Conservation (phyloP, 805 yeast genomes). For the Zygoascus bituminiphila region DNA sequence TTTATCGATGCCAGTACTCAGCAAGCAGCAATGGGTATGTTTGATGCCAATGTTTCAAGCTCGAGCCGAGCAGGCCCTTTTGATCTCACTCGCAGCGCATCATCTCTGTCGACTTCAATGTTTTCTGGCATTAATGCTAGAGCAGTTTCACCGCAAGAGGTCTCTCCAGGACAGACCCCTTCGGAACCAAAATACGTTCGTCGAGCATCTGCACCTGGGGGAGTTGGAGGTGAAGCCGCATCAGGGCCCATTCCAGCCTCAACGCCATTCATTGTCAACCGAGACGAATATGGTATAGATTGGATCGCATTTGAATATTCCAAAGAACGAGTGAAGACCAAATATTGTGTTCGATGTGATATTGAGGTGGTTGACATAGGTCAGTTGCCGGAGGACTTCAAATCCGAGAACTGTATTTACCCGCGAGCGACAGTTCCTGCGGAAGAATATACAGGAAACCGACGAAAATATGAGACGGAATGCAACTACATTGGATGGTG, state of each 20-base stretch:
- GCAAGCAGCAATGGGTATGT: not conserved
- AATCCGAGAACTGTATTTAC: constrained; percentile 37
- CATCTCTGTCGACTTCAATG: not conserved
- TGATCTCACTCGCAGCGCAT: not conserved
- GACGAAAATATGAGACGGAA: constrained; percentile 38
- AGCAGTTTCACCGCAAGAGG: no score
- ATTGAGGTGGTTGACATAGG: constrained; percentile 23
- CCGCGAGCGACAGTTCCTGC: constrained; percentile 40
- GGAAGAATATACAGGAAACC: constrained; percentile 37
- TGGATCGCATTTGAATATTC: constrained; percentile 31
- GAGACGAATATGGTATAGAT: constrained; percentile 22
- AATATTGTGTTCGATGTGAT: constrained; percentile 30
- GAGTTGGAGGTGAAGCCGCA: not conserved
- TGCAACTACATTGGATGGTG: constrained; percentile 45
- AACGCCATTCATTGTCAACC: constrained; percentile 19
- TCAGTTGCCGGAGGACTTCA: constrained; percentile 28
- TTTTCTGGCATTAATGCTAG: not conserved
- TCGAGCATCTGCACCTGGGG: not conserved
- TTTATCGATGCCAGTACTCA: not conserved
- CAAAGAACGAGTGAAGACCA: constrained; percentile 23
- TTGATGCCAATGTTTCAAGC: not conserved
- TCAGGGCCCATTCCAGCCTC: constrained; percentile 27
- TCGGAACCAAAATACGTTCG: no score
- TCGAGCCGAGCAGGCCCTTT: not conserved
- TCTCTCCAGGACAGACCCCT: no score